Conservation (phyloP, 2,329 filamentous ascomycete genomes). For the Alternaria sp. region DNA sequence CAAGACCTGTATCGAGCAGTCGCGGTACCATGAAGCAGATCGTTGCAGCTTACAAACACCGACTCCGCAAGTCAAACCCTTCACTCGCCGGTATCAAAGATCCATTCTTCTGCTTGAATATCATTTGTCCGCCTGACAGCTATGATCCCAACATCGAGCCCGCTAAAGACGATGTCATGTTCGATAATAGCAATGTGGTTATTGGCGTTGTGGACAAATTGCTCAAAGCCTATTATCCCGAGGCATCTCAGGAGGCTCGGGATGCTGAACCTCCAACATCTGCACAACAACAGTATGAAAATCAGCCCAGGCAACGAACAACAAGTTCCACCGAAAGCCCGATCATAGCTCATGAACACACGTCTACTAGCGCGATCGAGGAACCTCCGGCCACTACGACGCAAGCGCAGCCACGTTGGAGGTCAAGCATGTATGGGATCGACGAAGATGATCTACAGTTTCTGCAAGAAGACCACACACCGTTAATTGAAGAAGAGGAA, state of each 20-base stretch:
- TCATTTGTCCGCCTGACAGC: constrained; percentile 66
- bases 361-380: neutral
- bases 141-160: constrained; percentile 79
- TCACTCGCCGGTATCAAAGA: constrained; percentile 52
- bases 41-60: constrained; percentile 60
- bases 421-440: constrained; percentile 51
- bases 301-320: neutral
- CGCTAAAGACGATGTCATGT: constrained; percentile 75
- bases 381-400: neutral
- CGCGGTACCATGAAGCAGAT: constrained; percentile 69
- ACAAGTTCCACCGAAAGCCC: neutral
- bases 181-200: constrained; percentile 63
- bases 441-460: constrained; percentile 47
- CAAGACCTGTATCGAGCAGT: constrained; percentile 66
- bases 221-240: constrained; percentile 52
- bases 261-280: constrained; percentile 2
- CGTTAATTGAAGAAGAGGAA: constrained; percentile 35
- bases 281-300: constrained; percentile 1
- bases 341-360: constrained; percentile 1
- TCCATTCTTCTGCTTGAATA: constrained; percentile 70
- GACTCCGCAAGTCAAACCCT: constrained; percentile 50
- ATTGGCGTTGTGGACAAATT: constrained; percentile 55
- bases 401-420: constrained; percentile 34
- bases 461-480: constrained; percentile 22
- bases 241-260: constrained; percentile 15